A percentile compares a stretch with the other conserved stretches of the same genome.
Conservation (phyloP, 345 rosid genomes). For the Eutrema heterophyllum region DNA sequence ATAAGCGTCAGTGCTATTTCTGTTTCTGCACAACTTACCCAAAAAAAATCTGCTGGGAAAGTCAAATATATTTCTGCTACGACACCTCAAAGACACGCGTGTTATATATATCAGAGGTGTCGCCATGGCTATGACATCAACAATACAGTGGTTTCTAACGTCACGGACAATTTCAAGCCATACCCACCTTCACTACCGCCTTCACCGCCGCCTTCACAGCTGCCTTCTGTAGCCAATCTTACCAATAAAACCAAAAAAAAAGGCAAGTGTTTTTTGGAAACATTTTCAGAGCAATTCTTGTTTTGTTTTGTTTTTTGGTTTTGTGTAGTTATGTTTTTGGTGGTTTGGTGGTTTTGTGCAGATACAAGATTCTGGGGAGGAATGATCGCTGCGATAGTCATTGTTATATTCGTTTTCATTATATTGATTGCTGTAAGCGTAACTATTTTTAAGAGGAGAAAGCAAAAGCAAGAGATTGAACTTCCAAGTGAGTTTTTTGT, state of each 20-base stretch:
- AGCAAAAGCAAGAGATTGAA: not conserved
- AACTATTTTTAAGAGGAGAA: not conserved
- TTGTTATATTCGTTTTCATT: not conserved
- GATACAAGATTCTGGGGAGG: not conserved
- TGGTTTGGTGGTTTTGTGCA: not conserved
- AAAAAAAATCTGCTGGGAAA: not conserved
- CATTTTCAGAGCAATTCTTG: not conserved
- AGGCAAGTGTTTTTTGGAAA: not conserved
- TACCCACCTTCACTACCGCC: not conserved
- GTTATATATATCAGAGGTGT: too few relatives aligned
- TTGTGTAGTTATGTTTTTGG: not conserved
- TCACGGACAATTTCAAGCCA: too few relatives aligned
- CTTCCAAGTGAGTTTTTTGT: constrained; percentile 5
- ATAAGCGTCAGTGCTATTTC: not conserved
- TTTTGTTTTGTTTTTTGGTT: not conserved
- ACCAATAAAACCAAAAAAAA: not conserved
- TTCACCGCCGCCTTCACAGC: not conserved
- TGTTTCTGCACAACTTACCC: constrained; percentile 8
- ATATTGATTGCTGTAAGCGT: not conserved
- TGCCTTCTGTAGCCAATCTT: not conserved
- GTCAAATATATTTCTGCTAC: too few relatives aligned
- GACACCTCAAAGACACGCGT: too few relatives aligned
- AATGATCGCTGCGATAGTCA: constrained; percentile 1
- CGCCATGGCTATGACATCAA: too few relatives aligned
- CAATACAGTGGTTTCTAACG: too few relatives aligned